These are phyloP conservation scores for Globisporangium irregulare DNA, from an alignment of 352 stramenopile genomes.

Conservation along the genomic window DNA sequence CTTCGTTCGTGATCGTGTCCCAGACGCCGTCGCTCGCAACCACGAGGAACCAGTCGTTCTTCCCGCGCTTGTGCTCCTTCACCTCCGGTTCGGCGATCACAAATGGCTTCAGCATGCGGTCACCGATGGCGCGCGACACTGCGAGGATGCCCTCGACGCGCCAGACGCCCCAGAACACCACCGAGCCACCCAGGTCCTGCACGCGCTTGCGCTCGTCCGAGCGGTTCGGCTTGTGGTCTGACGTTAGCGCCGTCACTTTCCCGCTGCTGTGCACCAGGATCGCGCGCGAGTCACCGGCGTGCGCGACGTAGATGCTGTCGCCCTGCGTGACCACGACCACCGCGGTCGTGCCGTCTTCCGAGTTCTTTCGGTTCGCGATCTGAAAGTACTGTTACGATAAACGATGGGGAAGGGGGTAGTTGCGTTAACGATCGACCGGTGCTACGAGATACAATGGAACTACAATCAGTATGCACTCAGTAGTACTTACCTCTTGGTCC, in stretches of 20 bases:
- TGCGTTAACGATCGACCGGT: neutral
- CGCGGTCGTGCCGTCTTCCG: conserved; percentile 89
- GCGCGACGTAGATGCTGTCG: conserved; percentile 83
- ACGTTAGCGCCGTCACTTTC: conserved; percentile 75
- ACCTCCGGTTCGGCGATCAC: conserved; percentile 91
- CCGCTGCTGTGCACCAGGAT: conserved; percentile 82
- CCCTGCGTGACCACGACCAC: conserved; percentile 77
- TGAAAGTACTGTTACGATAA: conserved; percentile 61
- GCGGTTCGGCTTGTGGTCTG: conserved; percentile 91
- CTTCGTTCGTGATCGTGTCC: conserved; percentile 89
- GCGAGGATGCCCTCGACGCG: conserved; percentile 93
- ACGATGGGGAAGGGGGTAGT: neutral
- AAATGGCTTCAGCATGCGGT: conserved; percentile 90
- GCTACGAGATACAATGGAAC: neutral
- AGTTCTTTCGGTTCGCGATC: conserved; percentile 76
- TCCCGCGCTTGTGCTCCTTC: conserved; percentile 52
- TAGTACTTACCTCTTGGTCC: conserved; percentile 56
- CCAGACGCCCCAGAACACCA: conserved; percentile 92
- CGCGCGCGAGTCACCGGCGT: conserved; percentile 88
- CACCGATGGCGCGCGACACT: conserved; percentile 90
- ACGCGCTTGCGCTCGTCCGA: conserved; percentile 89
- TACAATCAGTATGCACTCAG: neutral
- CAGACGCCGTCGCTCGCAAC: conserved; percentile 91
- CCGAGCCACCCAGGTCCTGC: conserved; percentile 81
- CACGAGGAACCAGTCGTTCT: conserved; percentile 81